Evolutionary conservation across 495 filamentous ascomycete genomes (phyloP).

Genomic region (Penicillium roqueforti): DNA sequence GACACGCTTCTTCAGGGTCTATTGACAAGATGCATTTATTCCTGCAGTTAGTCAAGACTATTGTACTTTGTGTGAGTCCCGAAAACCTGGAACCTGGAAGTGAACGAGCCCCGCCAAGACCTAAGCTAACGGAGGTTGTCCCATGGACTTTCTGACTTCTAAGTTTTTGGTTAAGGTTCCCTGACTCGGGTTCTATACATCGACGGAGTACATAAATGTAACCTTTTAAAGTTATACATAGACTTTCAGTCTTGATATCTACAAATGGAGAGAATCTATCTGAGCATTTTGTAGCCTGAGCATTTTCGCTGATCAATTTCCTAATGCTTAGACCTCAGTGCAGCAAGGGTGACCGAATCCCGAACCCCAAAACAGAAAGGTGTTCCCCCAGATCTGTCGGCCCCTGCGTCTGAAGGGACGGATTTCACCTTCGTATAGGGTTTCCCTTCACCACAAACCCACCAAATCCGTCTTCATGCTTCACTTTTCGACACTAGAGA

Average conservation of each 20-base stretch:
- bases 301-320: not conserved
- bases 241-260: not conserved
- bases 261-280: not conserved
- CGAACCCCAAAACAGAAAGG: not conserved
- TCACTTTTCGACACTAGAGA: not conserved
- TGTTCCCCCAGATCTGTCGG: conserved; percentile 7
- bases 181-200: not conserved
- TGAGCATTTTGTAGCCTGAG: not conserved
- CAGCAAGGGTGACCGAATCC: conserved; percentile 21
- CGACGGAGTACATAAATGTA: no score
- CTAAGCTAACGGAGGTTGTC: not conserved
- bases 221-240: not conserved
- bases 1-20: conserved; percentile 6
- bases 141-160: not conserved
- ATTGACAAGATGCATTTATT: conserved; percentile 1
- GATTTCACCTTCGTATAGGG: conserved; percentile 3
- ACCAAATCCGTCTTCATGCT: not conserved
- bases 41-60: not conserved
- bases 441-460: conserved; percentile 1
- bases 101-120: not conserved
- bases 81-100: not conserved
- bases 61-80: not conserved
- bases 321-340: conserved; percentile 14
- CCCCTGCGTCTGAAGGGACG: conserved; percentile 28
- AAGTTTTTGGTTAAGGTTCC: not conserved